Evolutionary conservation across 2,329 filamentous ascomycete genomes (phyloP).

Genomic region (Alternaria solani): DNA sequence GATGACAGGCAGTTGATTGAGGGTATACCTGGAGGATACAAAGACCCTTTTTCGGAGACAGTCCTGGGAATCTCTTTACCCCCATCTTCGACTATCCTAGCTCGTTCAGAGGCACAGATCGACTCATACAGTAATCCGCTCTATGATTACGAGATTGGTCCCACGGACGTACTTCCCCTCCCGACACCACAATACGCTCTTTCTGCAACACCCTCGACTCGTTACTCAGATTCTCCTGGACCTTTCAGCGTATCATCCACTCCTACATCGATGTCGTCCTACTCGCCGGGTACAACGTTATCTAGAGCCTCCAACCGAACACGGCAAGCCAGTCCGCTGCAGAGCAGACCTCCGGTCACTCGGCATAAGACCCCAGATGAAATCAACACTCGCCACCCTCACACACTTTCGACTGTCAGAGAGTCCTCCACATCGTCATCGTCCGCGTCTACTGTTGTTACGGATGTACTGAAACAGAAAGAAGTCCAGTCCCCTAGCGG

Average conservation of each 20-base stretch:
- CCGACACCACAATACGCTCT: conserved; percentile 71
- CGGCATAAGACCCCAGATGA: conserved; percentile 65
- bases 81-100: conserved; percentile 43
- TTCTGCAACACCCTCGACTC: conserved; percentile 76
- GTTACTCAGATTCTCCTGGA: conserved; percentile 76
- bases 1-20: conserved; percentile 40
- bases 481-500: conserved; percentile 46
- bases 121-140: conserved; percentile 33
- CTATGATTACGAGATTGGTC: conserved; percentile 59
- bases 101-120: conserved; percentile 36
- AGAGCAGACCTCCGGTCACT: conserved; percentile 67
- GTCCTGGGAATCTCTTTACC: conserved; percentile 55
- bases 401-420: conserved; percentile 70
- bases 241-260: conserved; percentile 80
- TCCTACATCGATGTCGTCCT: conserved; percentile 78
- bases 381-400: conserved; percentile 58
- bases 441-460: conserved; percentile 72
- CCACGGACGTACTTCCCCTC: conserved; percentile 71
- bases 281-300: conserved; percentile 70
- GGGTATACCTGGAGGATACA: conserved; percentile 44
- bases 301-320: conserved; percentile 55
- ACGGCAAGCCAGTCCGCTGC: conserved; percentile 64
- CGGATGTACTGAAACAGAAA: conserved; percentile 57
- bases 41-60: conserved; percentile 54
- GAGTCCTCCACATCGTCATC: conserved; percentile 78